Evolutionary conservation across 2,329 filamentous ascomycete species (phyloP), one percentile per base, ranked within the genome.

Genomic region (Cephalotrichum gorgonifer): DNA sequence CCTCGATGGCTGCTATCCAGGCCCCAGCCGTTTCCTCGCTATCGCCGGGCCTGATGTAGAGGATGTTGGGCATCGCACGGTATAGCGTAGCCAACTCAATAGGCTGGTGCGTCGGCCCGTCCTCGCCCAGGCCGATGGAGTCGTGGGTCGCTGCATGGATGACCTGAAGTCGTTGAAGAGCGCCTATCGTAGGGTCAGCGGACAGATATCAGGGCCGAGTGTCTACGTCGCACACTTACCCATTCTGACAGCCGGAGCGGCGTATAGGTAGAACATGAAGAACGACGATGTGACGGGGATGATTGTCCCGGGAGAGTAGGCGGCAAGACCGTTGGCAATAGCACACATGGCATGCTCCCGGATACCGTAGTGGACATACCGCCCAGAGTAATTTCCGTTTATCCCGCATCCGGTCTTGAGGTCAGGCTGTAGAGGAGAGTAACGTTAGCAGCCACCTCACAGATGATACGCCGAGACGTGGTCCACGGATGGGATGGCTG

Each of bases 181-280:
- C 83, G 33, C 35, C 35, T 39, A 15, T 31, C 17, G 2, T 17
- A 20, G 17, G 7, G 35, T 39, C 12, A 39, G 35, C 6, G 35
- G 3, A 22, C 12, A 17, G 33, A 17, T 20, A 7, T 17, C 22
- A 20, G 17, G 2, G 17, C 4, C 44, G 47, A 9, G 54, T 55
- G 50, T 67, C 68, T 5, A 75, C 62, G 54, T 81, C 81, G 60
- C 81, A 81, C 74, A 82, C 81, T 65, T 81, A 80, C 90, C 95
- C 53, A 98, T 83, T 72, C 93, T 91, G 65, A 97, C 85, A 61
- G 93, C 85, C 71, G 93, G 93, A 57, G 93, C 89, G 58, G 88
- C 91, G 69, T 98, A 98, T 25, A 91, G 97, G 59, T 97, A 89
- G 71, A 98, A 98, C 85, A 97, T 98, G 60, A 98, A 78, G 84